Percentiles rank a stretch among this genome's conserved stretches.
phyloP scores from a whole-genome alignment of 768 basidiomycete species.

The Brasilioporus rufonigricans region DNA sequence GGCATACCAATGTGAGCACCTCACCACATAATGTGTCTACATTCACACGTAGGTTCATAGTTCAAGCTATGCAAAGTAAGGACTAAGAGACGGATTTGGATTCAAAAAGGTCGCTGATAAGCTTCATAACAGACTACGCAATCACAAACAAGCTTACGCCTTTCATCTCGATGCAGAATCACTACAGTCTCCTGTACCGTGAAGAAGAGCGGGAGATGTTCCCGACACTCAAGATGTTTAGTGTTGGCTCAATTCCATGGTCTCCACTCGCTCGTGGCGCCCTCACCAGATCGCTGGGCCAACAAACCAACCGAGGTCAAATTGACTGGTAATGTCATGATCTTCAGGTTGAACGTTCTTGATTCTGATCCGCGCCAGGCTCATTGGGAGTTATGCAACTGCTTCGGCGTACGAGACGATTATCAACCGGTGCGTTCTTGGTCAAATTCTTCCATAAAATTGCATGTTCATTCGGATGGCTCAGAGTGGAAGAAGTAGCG shows the following conservation, averaged over 20 bases:
- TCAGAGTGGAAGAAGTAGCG: constrained; percentile 42
- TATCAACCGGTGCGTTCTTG: constrained; percentile 22
- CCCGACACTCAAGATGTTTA: constrained; percentile 46
- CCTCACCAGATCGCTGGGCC: constrained; percentile 33
- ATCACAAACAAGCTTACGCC: constrained; percentile 44
- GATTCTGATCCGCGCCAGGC: constrained; percentile 18
- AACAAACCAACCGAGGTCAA: constrained; percentile 27
- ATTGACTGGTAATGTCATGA: constrained; percentile 20
- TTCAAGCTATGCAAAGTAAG: constrained; percentile 42
- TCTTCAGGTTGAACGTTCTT: not conserved
- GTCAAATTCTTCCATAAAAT: too few relatives aligned
- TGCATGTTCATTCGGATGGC: not conserved
- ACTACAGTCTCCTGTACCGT: constrained; percentile 53
- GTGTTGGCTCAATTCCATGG: constrained; percentile 48
- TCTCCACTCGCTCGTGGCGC: constrained; percentile 39
- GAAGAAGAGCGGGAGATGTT: constrained; percentile 63
- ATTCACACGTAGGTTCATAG: constrained; percentile 17
- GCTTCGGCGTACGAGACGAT: constrained; percentile 27
- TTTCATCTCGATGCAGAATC: constrained; percentile 67
- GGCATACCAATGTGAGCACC: constrained; percentile 38
- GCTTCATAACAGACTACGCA: constrained; percentile 33
- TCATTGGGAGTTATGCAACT: constrained; percentile 23
- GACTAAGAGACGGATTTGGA: not conserved
- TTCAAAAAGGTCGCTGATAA: not conserved
- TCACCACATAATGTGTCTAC: not conserved